Evolutionary conservation across 208 protist genomes (phyloP).

Genomic region (Acanthamoeba lenticulata): DNA sequence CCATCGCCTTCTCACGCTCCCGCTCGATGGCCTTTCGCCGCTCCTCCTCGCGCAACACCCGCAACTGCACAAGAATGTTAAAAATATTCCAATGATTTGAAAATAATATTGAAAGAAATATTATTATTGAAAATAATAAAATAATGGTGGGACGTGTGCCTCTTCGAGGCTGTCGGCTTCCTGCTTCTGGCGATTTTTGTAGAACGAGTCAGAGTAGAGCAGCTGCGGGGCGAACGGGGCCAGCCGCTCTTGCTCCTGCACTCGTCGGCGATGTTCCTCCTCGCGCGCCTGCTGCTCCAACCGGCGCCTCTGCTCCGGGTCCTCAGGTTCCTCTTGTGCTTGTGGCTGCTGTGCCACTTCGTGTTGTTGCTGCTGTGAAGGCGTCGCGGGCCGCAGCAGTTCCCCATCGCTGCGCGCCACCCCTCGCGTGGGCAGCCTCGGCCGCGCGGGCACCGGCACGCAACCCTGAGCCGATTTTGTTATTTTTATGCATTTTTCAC

Average conservation of each 20-base stretch:
- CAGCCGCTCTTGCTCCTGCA: slow-evolving; percentile 2
- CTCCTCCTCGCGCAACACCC: not conserved
- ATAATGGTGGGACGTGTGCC: not conserved
- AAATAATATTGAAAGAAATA: not conserved
- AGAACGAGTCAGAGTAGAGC: slow-evolving; percentile 23
- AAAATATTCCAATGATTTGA: not conserved
- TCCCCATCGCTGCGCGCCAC: not conserved
- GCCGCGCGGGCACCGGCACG: not conserved
- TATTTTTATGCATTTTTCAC: not conserved
- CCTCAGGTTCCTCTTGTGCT: not conserved
- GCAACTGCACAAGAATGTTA: not conserved
- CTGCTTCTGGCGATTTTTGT: not conserved
- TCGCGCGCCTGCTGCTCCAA: not conserved
- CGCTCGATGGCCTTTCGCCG: not conserved
- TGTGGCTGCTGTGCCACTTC: not conserved
- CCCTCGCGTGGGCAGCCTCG: not conserved
- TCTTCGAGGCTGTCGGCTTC: not conserved
- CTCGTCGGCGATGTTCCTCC: not conserved
- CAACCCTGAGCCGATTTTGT: not conserved
- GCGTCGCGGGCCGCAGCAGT: not conserved
- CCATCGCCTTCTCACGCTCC: not conserved
- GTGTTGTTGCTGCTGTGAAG: not conserved
- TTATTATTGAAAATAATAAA: not conserved
- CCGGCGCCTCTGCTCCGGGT: not conserved
- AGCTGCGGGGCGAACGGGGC: not conserved